These are phyloP conservation scores for Aspergillus versicolor DNA, from an alignment of 2,329 filamentous ascomycete species.

Conservation along the genomic window DNA sequence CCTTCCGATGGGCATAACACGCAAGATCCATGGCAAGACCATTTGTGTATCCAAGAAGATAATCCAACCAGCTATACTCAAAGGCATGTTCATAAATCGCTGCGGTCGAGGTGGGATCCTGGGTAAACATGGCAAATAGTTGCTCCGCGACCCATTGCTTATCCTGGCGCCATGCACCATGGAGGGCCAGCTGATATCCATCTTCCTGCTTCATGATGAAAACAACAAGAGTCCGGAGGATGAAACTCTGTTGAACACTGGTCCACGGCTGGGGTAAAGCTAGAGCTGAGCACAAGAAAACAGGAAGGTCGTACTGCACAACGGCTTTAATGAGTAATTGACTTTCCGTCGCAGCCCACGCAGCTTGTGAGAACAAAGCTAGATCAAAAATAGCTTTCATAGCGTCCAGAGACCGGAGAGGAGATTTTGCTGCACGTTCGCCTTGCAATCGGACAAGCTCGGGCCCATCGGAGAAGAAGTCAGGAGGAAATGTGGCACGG, in stretches of 20 bases:
- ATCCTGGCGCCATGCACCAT: constrained; percentile 89
- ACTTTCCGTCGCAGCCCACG: constrained; percentile 56
- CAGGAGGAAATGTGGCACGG: constrained; percentile 69
- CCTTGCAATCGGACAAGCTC: constrained; percentile 61
- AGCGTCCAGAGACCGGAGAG: constrained; percentile 84
- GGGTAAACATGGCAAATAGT: constrained; percentile 73
- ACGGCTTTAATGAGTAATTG: constrained; percentile 60
- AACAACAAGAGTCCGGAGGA: constrained; percentile 64
- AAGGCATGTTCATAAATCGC: constrained; percentile 76
- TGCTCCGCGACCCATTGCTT: constrained; percentile 80
- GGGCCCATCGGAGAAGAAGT: constrained; percentile 62
- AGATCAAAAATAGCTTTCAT: constrained; percentile 67
- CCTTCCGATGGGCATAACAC: constrained; percentile 77
- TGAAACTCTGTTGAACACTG: constrained; percentile 48
- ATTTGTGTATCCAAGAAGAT: constrained; percentile 73
- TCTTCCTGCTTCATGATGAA: constrained; percentile 77
- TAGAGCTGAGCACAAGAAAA: constrained; percentile 52
- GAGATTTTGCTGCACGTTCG: constrained; percentile 72
- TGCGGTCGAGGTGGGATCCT: constrained; percentile 65
- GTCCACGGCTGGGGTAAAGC: constrained; percentile 52
- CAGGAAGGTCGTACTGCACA: constrained; percentile 53
- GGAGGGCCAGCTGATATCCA: constrained; percentile 82
- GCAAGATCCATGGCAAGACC: constrained; percentile 86
- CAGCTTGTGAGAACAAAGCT: constrained; percentile 58
- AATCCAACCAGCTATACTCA: constrained; percentile 80